Evolutionary conservation across 352 stramenopile species (phyloP).

Genomic region (Nothophytophthora sp.): DNA sequence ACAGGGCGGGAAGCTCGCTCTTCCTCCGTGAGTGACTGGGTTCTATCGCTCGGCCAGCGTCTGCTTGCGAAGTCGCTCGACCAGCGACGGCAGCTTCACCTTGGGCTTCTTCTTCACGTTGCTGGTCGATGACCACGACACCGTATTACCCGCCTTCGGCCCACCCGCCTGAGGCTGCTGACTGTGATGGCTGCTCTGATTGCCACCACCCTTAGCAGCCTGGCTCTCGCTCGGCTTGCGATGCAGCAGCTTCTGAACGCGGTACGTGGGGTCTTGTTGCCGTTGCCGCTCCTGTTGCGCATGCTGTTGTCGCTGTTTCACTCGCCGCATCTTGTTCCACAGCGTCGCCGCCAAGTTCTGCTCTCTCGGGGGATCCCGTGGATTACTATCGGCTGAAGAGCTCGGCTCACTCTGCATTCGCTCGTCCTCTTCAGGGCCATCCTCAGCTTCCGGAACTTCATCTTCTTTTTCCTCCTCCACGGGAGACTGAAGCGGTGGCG

Average conservation of each 20-base stretch:
- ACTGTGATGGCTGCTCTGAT: conserved; percentile 11
- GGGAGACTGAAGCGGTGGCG: not conserved
- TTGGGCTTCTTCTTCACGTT: conserved; percentile 64
- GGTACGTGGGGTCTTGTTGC: conserved; percentile 56
- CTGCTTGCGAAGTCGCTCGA: conserved; percentile 69
- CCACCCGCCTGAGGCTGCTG: conserved; percentile 4
- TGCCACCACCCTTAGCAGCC: conserved; percentile 6
- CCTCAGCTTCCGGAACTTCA: not conserved
- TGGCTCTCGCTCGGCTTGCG: conserved; percentile 15
- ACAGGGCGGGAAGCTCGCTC: not conserved
- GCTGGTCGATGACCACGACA: conserved; percentile 44
- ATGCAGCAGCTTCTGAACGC: conserved; percentile 52
- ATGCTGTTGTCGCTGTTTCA: conserved; percentile 43
- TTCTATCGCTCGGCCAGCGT: conserved; percentile 49
- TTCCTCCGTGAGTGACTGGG: not conserved
- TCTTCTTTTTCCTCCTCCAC: conserved; percentile 5
- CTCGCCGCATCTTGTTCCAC: conserved; percentile 72
- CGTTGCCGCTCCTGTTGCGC: conserved; percentile 31
- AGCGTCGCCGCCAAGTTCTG: conserved; percentile 43
- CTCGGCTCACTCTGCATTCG: not conserved
- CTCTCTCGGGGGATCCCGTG: conserved; percentile 10
- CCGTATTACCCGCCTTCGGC: conserved; percentile 14
- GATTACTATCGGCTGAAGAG: not conserved
- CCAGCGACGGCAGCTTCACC: conserved; percentile 70
- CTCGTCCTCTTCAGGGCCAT: not conserved